Conservation (phyloP, 1,139 yeast genomes). For the Scheffersomyces quercinus region DNA sequence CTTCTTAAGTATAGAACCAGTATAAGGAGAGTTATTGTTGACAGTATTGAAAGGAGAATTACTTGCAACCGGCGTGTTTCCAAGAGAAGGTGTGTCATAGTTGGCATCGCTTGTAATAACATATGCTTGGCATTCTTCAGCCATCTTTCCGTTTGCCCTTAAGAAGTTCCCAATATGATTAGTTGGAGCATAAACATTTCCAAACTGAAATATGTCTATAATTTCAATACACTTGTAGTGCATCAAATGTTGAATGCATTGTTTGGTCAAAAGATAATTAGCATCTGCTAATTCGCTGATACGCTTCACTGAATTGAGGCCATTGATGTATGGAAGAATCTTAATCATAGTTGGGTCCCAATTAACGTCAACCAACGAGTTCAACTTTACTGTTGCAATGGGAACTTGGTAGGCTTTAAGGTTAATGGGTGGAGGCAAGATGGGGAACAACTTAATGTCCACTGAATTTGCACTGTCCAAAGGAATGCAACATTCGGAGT, state of each 20-base stretch:
- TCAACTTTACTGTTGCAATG: constrained; percentile 72
- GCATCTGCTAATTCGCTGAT: constrained; percentile 83
- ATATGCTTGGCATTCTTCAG: constrained; percentile 85
- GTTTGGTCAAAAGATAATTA: constrained; percentile 73
- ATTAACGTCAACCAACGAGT: constrained; percentile 74
- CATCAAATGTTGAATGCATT: constrained; percentile 87
- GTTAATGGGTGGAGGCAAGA: constrained; percentile 80
- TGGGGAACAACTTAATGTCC: constrained; percentile 88
- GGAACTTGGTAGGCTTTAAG: constrained; percentile 83
- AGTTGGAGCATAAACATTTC: constrained; percentile 87
- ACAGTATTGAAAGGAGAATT: neutral
- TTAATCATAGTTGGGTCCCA: constrained; percentile 98
- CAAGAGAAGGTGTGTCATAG: neutral
- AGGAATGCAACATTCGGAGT: constrained; percentile 94
- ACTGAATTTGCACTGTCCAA: constrained; percentile 87
- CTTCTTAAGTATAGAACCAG: neutral
- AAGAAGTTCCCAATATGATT: constrained; percentile 71
- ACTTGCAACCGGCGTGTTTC: neutral
- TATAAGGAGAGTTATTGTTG: neutral
- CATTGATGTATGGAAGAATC: constrained; percentile 82
- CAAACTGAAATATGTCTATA: constrained; percentile 85
- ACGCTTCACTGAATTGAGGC: constrained; percentile 76
- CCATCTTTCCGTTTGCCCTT: constrained; percentile 56
- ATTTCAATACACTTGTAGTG: constrained; percentile 85
- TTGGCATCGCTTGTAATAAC: constrained; percentile 40